Conservation (phyloP, 2,329 filamentous ascomycete species). For the Waltergamsia citrina region DNA sequence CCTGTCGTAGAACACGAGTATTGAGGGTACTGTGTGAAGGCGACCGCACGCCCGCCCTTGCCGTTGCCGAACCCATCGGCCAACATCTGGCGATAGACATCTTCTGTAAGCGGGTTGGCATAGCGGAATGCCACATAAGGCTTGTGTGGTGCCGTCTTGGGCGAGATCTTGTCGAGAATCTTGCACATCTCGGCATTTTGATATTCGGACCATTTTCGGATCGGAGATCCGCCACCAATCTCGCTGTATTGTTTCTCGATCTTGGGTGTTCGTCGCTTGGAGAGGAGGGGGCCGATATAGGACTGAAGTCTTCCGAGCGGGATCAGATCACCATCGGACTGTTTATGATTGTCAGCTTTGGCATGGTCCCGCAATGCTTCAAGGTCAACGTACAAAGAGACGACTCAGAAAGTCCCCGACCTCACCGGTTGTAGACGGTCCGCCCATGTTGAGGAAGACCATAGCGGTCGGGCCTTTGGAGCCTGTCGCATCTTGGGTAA, state of each 20-base stretch:
- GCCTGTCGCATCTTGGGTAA: conserved; percentile 65
- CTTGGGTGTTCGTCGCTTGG: conserved; percentile 81
- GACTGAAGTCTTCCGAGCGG: conserved; percentile 86
- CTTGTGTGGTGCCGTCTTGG: conserved; percentile 91
- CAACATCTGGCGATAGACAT: conserved; percentile 78
- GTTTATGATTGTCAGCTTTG: conserved; percentile 3
- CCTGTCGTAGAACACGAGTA: conserved; percentile 98
- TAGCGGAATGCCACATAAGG: conserved; percentile 98
- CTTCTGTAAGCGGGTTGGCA: conserved; percentile 84
- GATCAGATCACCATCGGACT: conserved; percentile 91
- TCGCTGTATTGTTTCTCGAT: conserved; percentile 92
- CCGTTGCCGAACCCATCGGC: conserved; percentile 86
- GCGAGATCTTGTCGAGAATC: conserved; percentile 80
- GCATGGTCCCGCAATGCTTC: neutral
- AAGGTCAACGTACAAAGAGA: conserved; percentile 62
- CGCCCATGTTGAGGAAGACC: conserved; percentile 99
- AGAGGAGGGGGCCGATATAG: conserved; percentile 84
- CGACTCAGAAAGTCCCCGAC: conserved; percentile 84
- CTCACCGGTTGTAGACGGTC: conserved; percentile 78
- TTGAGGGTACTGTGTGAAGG: conserved; percentile 97
- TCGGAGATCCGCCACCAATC: conserved; percentile 95
- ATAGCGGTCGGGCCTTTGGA: conserved; percentile 85
- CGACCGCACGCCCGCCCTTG: conserved; percentile 85
- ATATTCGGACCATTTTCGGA: conserved; percentile 95
- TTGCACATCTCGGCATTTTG: conserved; percentile 96